Evolutionary conservation across 2,329 filamentous ascomycete genomes (phyloP).

Genomic region (Immersiporthe knoxdaviesiana): DNA sequence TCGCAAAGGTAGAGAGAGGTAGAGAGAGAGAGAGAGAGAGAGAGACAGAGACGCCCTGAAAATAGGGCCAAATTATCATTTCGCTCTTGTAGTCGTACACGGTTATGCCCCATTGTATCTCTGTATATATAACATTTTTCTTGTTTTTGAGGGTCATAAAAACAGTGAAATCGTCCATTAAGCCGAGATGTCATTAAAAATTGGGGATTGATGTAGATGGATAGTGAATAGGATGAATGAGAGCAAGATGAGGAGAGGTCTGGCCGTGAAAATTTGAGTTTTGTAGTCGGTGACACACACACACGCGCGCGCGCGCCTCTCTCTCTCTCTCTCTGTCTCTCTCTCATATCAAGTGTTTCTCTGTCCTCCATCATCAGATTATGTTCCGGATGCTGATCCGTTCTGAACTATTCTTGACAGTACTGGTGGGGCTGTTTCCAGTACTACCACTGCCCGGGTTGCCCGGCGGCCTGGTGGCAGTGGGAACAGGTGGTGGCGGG

Average conservation of each 20-base stretch:
- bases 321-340: too few species aligned
- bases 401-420: slow-evolving; percentile 44
- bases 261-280: not conserved
- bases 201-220: too few species aligned
- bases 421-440: slow-evolving; percentile 40
- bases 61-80: slow-evolving; percentile 14
- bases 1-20: slow-evolving; percentile 9
- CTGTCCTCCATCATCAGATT: slow-evolving; percentile 37
- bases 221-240: too few species aligned
- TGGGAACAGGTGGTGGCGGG: slow-evolving; percentile 10
- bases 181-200: not conserved
- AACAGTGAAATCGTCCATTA: not conserved
- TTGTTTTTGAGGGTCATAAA: not conserved
- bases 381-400: slow-evolving; percentile 52
- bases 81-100: slow-evolving; percentile 20
- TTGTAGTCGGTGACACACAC: too few species aligned
- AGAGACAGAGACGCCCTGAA: too few species aligned
- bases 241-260: not conserved
- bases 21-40: too few species aligned
- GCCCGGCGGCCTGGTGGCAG: slow-evolving; percentile 23
- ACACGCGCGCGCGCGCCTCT: too few species aligned
- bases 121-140: not conserved
- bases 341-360: not conserved
- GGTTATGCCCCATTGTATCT: slow-evolving; percentile 18
- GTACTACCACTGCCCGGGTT: slow-evolving; percentile 28